These are phyloP conservation scores for Pseudopediastrum boryanum DNA, from an alignment of 139 green algal genomes.

Conservation along the genomic window DNA sequence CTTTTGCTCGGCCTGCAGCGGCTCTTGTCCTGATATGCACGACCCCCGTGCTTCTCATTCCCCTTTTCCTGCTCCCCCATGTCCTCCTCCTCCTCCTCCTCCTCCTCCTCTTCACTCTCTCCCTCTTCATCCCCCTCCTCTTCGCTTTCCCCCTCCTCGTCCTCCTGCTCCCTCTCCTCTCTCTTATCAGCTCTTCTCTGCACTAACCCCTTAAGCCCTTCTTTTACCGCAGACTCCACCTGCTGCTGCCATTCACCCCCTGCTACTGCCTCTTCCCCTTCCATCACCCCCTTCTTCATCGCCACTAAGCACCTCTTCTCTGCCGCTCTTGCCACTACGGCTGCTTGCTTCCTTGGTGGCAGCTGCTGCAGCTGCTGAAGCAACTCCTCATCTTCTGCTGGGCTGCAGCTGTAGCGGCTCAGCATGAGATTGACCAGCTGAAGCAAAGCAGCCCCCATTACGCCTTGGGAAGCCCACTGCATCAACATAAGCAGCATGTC, in stretches of 20 bases:
- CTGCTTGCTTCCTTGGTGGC: conserved; percentile 18
- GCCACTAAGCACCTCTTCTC: conserved; percentile 27
- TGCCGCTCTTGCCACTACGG: conserved; percentile 14
- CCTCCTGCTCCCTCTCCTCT: not conserved
- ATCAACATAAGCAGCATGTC: not conserved
- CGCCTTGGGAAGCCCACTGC: not conserved
- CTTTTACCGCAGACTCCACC: not conserved
- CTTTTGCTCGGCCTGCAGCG: too few species aligned
- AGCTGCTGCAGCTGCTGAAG: conserved; percentile 8
- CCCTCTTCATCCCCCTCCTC: not conserved
- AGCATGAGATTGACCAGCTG: conserved; percentile 26
- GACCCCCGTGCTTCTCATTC: too few species aligned
- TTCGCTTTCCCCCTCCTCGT: conserved; percentile 5
- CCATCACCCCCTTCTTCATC: conserved; percentile 7
- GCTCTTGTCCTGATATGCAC: too few species aligned
- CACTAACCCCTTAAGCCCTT: not conserved
- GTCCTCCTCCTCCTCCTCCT: too few species aligned
- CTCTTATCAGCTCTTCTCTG: not conserved
- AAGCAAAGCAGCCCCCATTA: not conserved
- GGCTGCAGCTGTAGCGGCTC: conserved; percentile 33
- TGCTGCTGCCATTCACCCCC: not conserved
- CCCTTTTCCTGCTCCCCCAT: too few species aligned
- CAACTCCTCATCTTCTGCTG: conserved; percentile 42
- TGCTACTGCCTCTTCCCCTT: not conserved
- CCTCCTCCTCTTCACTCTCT: not conserved